Conservation (phyloP, 225 moss, liverwort and hornwort genomes). For the Ulota crispa region DNA sequence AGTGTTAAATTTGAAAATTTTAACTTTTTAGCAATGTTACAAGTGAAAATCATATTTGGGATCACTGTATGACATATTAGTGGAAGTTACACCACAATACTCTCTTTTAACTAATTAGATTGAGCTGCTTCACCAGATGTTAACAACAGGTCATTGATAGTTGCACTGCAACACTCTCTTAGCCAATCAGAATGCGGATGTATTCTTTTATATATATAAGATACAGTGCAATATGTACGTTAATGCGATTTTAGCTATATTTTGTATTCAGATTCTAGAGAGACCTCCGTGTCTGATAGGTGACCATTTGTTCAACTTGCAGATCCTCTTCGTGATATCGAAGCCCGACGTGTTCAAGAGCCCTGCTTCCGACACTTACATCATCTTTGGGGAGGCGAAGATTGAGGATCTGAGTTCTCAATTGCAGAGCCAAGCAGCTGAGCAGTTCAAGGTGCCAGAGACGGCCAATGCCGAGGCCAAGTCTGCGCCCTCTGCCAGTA, state of each 20-base stretch:
- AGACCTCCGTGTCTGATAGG: not conserved
- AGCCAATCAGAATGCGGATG: no score
- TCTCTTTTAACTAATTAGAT: no score
- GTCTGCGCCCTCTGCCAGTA: constrained; percentile 65
- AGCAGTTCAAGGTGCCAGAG: constrained; percentile 90
- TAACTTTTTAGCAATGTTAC: no score
- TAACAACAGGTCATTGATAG: no score
- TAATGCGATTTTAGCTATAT: not conserved
- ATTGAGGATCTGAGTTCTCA: constrained; percentile 93
- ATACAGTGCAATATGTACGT: no score
- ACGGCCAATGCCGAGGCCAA: constrained; percentile 68
- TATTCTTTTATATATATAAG: no score
- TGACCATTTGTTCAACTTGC: constrained; percentile 12
- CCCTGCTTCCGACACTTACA: constrained; percentile 86
- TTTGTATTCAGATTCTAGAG: not conserved
- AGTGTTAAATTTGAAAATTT: no score
- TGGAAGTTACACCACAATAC: no score
- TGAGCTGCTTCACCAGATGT: no score
- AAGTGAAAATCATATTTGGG: no score
- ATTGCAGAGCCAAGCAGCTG: constrained; percentile 91
- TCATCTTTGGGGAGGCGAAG: constrained; percentile 94
- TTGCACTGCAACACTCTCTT: no score
- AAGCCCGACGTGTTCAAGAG: constrained; percentile 98
- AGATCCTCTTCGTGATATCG: constrained; percentile 88
- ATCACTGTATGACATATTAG: no score